Conservation (phyloP, 257 asterid genomes). For the Jacaranda copaia region DNA sequence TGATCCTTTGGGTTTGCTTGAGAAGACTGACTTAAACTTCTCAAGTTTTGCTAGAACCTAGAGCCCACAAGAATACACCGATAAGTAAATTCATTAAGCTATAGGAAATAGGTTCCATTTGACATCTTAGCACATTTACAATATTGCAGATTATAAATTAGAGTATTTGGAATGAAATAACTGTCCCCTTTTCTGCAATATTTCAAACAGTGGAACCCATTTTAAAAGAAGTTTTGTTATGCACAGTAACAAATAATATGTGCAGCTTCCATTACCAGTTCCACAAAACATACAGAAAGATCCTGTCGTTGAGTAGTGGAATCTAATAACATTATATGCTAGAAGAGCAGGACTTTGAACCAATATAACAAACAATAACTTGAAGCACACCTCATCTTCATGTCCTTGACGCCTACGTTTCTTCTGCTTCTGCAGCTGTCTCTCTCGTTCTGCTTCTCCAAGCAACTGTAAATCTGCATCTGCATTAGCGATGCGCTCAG, state of each 20-base stretch:
- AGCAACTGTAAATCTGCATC: conserved; percentile 90
- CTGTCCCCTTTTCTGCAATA: not conserved
- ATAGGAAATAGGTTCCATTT: not conserved
- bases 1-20: conserved; percentile 54
- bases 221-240: conserved; percentile 1
- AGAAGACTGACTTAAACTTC: conserved; percentile 65
- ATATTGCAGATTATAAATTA: not conserved
- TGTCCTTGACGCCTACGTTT: conserved; percentile 92
- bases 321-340: conserved; percentile 13
- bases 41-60: conserved; percentile 81
- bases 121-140: not conserved
- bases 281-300: conserved; percentile 24
- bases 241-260: not conserved
- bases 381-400: conserved; percentile 79
- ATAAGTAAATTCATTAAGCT: conserved; percentile 22
- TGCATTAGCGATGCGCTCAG: conserved; percentile 82
- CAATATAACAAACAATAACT: not conserved
- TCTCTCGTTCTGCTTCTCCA: conserved; percentile 82
- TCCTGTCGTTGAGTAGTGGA: conserved; percentile 1
- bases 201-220: not conserved
- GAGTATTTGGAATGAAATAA: not conserved
- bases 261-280: conserved; percentile 5
- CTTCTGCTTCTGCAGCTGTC: conserved; percentile 84
- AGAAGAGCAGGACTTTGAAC: not conserved
- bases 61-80: conserved; percentile 31